These are phyloP conservation scores for Cryptococcus sp. DNA, from an alignment of 1,284 basidiomycete genomes.

Conservation along the genomic window DNA sequence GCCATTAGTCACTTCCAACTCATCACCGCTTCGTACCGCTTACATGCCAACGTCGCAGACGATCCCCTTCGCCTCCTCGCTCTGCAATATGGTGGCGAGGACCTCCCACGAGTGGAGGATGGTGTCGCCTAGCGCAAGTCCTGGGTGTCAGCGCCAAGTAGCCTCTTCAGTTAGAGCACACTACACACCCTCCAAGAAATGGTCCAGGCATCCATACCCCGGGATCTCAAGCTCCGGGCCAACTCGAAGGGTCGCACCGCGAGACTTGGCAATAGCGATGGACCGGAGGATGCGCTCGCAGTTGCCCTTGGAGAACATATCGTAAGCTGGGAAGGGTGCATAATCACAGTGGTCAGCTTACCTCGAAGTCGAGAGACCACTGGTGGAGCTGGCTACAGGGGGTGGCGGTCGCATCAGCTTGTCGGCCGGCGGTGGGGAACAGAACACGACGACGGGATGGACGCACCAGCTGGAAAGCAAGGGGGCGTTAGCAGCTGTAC, in stretches of 20 bases:
- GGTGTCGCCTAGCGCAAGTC: conserved; percentile 67
- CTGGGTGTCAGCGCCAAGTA: neutral
- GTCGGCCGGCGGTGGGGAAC: neutral
- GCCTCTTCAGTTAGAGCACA: neutral
- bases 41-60: conserved; percentile 93
- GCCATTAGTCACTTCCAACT: conserved; percentile 13
- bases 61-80: conserved; percentile 70
- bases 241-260: conserved; percentile 89
- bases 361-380: conserved; percentile 36
- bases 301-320: conserved; percentile 63
- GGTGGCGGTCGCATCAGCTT: conserved; percentile 1
- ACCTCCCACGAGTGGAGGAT: conserved; percentile 96
- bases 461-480: conserved; percentile 23
- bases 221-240: conserved; percentile 98
- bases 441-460: neutral
- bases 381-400: conserved; percentile 27
- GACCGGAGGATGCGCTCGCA: conserved; percentile 85
- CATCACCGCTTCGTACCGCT: conserved; percentile 43
- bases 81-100: conserved; percentile 76
- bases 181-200: conserved; percentile 56
- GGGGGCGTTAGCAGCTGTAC: conserved; percentile 1
- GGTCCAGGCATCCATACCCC: conserved; percentile 92
- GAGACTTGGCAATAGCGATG: conserved; percentile 79
- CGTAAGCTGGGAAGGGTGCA: neutral
- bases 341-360: conserved; percentile 1